phyloP scores from a whole-genome alignment of 805 yeast genomes.

The Ogataea salicorniae region DNA sequence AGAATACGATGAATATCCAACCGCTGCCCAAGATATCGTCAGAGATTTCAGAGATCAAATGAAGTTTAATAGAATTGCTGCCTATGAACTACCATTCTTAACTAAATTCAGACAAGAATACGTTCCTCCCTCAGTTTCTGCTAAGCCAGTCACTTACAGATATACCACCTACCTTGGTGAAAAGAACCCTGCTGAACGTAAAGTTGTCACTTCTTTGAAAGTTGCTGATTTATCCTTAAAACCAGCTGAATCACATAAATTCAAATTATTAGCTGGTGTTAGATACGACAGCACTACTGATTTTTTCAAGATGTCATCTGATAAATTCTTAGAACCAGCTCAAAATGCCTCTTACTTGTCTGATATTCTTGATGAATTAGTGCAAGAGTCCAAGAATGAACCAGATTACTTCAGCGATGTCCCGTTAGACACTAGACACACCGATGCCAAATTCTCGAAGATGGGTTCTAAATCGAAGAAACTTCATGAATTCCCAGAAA shows the following conservation, averaged over 20 bases:
- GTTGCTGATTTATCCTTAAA: slow-evolving; percentile 50
- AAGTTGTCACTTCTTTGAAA: slow-evolving; percentile 56
- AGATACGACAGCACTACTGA: slow-evolving; percentile 64
- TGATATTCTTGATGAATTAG: slow-evolving; percentile 54
- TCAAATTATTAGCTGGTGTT: slow-evolving; percentile 71
- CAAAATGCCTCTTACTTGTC: slow-evolving; percentile 79
- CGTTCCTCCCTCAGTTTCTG: slow-evolving; percentile 38
- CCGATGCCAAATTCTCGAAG: slow-evolving; percentile 38
- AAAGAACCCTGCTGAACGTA: slow-evolving; percentile 60
- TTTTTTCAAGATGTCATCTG: slow-evolving; percentile 58
- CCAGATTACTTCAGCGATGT: slow-evolving; percentile 64
- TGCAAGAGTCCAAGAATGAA: slow-evolving; percentile 59
- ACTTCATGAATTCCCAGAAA: slow-evolving; percentile 59
- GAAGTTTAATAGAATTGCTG: slow-evolving; percentile 74
- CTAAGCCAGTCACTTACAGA: slow-evolving; percentile 57
- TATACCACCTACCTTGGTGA: slow-evolving; percentile 76
- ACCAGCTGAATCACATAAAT: slow-evolving; percentile 58
- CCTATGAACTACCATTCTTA: slow-evolving; percentile 86
- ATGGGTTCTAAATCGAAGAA: slow-evolving; percentile 37
- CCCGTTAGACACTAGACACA: slow-evolving; percentile 77
- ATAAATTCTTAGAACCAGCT: slow-evolving; percentile 66
- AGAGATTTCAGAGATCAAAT: slow-evolving; percentile 71
- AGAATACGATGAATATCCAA: slow-evolving; percentile 60
- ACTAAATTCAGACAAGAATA: slow-evolving; percentile 71
- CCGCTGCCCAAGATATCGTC: slow-evolving; percentile 65